These are phyloP conservation scores for Trypanosoma congolense DNA, from an alignment of 208 protist species.

Conservation along the genomic window DNA sequence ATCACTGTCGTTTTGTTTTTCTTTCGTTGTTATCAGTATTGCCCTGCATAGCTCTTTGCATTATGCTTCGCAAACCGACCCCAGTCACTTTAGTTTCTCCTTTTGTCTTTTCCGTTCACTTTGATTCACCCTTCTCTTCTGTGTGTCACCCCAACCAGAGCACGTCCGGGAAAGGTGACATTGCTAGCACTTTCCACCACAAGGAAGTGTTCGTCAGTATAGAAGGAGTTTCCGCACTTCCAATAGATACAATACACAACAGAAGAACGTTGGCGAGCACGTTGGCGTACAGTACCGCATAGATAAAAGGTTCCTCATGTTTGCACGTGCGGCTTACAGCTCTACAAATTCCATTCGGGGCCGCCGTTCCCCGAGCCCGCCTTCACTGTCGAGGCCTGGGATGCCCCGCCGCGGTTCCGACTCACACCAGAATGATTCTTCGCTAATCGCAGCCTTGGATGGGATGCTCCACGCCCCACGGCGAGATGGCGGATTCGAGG, in stretches of 20 bases:
- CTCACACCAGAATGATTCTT: not conserved
- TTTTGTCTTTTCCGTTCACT: constrained; percentile 3
- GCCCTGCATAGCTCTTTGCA: too few relatives aligned
- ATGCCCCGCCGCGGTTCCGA: not conserved
- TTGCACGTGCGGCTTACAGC: not conserved
- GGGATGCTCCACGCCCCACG: constrained; percentile 33
- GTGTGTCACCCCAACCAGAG: too few relatives aligned
- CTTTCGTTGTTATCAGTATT: not conserved
- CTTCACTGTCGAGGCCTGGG: constrained; percentile 5
- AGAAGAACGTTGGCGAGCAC: too few relatives aligned
- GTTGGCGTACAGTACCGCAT: too few relatives aligned
- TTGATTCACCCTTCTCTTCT: too few relatives aligned
- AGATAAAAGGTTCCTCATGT: not conserved
- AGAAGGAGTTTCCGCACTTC: too few relatives aligned
- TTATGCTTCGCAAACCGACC: not conserved
- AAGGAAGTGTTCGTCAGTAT: too few relatives aligned
- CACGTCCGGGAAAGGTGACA: too few relatives aligned
- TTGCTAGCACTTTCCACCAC: too few relatives aligned
- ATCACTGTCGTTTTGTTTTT: not conserved
- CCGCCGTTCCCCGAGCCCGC: constrained; percentile 1
- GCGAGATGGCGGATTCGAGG: constrained; percentile 47
- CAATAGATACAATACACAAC: too few relatives aligned
- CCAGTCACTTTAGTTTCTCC: not conserved
- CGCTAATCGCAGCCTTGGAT: constrained; percentile 1
- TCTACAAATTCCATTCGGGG: not conserved